Conservation (phyloP, 2,329 filamentous ascomycete genomes). For the Myriangium duriaei region DNA sequence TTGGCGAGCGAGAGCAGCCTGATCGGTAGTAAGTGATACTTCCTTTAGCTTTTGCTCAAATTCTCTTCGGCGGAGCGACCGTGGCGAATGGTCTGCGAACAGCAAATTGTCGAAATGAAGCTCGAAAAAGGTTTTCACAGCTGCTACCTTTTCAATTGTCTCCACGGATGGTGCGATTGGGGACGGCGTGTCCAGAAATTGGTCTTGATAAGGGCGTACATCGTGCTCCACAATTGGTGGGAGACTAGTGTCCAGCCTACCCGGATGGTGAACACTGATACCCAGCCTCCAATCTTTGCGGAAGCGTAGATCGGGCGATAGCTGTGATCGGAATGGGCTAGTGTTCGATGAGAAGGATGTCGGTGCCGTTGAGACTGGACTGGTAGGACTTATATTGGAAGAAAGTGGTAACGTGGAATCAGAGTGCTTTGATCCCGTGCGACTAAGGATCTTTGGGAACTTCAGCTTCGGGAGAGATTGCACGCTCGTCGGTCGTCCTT, state of each 20-base stretch:
- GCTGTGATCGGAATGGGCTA: conserved; percentile 16
- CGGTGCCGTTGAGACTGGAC: conserved; percentile 21
- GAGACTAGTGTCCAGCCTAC: conserved; percentile 17
- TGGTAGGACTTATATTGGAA: conserved; percentile 16
- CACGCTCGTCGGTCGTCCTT: too few species aligned
- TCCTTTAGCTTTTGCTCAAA: conserved; percentile 53
- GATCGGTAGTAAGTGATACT: conserved; percentile 43
- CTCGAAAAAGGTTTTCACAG: conserved; percentile 78
- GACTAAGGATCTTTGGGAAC: too few species aligned
- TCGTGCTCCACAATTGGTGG: conserved; percentile 23
- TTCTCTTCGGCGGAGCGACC: conserved; percentile 47
- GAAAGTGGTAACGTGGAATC: conserved; percentile 3
- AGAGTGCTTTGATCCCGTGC: neutral
- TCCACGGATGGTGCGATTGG: conserved; percentile 26
- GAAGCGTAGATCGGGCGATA: conserved; percentile 17
- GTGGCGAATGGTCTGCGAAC: conserved; percentile 38
- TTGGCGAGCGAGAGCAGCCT: conserved; percentile 39
- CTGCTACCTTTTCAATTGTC: conserved; percentile 67
- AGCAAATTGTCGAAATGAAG: conserved; percentile 67
- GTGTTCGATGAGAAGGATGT: conserved; percentile 20
- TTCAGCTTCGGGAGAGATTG: too few species aligned
- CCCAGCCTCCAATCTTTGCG: conserved; percentile 12
- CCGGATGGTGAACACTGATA: conserved; percentile 12
- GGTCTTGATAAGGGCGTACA: conserved; percentile 18
- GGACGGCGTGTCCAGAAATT: conserved; percentile 20